Evolutionary conservation across 371 early-diverging fungal genomes (phyloP), one percentile per base, ranked within the genome.

Genomic region (Lichtheimia ramosa): DNA sequence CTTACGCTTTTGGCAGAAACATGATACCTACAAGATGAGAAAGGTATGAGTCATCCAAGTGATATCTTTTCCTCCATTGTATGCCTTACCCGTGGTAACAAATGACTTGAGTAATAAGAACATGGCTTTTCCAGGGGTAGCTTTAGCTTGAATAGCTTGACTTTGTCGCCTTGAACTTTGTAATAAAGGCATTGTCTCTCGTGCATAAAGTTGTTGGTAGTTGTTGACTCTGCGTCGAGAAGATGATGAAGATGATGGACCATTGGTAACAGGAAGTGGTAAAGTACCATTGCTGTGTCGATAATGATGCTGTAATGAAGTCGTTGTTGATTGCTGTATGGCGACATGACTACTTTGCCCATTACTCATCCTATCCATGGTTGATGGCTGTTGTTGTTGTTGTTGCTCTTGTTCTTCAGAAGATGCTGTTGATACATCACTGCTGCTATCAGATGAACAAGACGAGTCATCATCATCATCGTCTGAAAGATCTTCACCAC

Each of bases 401-500:
- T 27, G 51, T 27, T 2, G 51, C 27, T 51, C 20, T 23, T 21
- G 13, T 16, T 27, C 23, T 25, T 24, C 16, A 12, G 46, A 16
- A n/a, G 46, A n/a, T n/a, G 10, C 18, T 5, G 43, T 13, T 23
- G 28, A 34, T 53, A 27, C 53, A 20, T 40, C 53, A 18, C 53
- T 53, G 13, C 41, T 40, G 42, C 46, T 55, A n/a, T 15, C 23
- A 5, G 56, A 43, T 15, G 43, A 55, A 15, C 8, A 41, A 3
- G 56, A 55, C 3, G 43, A 43, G 2, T 62, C 60, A 46, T 46
- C 46, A n/a, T 46, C 89, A 42, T 92, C 91, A 43, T 87, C 92
- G 43, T 91, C 91, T 42, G 92, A 92, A 53, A 89, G 79, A 62
- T 93, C 92, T 65, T 94, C 96, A 40, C 97, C 98, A 4, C 95